Evolutionary conservation across 371 early-diverging fungal genomes (phyloP), one percentile per base, ranked within the genome.

Genomic region (Apophysomyces sp.): DNA sequence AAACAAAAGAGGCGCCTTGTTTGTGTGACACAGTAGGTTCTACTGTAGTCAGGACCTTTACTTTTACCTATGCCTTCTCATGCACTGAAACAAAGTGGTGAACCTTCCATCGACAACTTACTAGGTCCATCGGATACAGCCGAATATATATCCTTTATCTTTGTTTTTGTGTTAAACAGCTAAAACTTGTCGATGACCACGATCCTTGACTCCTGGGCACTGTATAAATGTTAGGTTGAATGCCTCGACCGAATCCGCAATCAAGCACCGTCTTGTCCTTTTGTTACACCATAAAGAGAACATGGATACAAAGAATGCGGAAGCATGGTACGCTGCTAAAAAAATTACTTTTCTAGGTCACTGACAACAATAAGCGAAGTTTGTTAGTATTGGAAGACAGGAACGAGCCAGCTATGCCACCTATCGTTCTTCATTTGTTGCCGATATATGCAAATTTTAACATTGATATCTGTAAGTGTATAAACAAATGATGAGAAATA

Each of bases 71-170:
- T 44, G 49, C 21, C 21, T 44, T n/a, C 49, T 7, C 49, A 44
- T 44, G 49, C 49, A 44, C 11, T 44, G 21, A 44, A 44, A 11
- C 49, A 44, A 44, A 21, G 21, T 21, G 49, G 21, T 21, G 49
- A n/a, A 5, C 21, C 49, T 21, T 3, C 49, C 24, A 44, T 44
- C 21, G 21, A 44, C 24, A 44, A 21, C 51, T 72, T 12, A 54
- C 68, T 7, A 41, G 39, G 49, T 13, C 36, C 57, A 5, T 68
- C 67, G 8, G 77, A 77, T 51, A 69, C 51, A 31, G 55, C 62
- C 11, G 62, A 69, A 62, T 64, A 68, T 57, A 77, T 77, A 77
- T 77, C 77, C 77, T 77, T 77, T 77, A 59, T 52, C 60, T 60
- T 37, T 55, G 0, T 40, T 31, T 59, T 4, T 36, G 12, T 26